Conservation (phyloP, 495 filamentous ascomycete genomes). For the Geoglossum glabrum region DNA sequence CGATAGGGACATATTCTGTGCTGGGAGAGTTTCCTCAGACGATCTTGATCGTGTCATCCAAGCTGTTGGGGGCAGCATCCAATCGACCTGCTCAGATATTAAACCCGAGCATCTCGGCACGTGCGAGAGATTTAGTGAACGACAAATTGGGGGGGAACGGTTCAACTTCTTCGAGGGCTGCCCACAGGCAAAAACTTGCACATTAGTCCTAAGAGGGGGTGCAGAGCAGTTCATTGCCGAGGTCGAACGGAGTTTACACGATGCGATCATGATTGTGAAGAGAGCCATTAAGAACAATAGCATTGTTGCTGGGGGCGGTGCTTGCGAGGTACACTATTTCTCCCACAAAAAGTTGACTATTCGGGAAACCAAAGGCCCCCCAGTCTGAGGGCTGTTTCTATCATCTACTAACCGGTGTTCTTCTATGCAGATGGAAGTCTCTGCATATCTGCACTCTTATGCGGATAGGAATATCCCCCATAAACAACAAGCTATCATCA, state of each 20-base stretch:
- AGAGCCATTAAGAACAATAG: slow-evolving; percentile 80
- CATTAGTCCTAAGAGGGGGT: slow-evolving; percentile 80
- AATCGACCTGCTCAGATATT: slow-evolving; percentile 95
- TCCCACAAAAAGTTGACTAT: neutral
- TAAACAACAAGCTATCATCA: slow-evolving; percentile 95
- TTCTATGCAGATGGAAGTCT: slow-evolving; percentile 58
- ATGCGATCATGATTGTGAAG: slow-evolving; percentile 99
- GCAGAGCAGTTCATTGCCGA: slow-evolving; percentile 99
- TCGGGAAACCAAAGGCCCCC: neutral
- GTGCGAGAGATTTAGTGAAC: slow-evolving; percentile 80
- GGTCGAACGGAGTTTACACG: slow-evolving; percentile 89
- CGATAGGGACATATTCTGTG: slow-evolving; percentile 96
- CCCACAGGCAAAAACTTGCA: slow-evolving; percentile 89
- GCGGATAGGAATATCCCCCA: slow-evolving; percentile 80
- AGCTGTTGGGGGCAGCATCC: slow-evolving; percentile 77
- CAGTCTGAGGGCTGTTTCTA: neutral
- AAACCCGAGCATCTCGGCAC: slow-evolving; percentile 73
- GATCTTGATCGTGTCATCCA: slow-evolving; percentile 93
- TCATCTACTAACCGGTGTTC: neutral
- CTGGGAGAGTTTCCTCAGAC: slow-evolving; percentile 76
- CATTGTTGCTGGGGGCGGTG: slow-evolving; percentile 90
- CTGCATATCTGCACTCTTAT: slow-evolving; percentile 72
- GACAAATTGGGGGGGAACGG: slow-evolving; percentile 89
- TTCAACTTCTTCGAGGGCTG: slow-evolving; percentile 98
- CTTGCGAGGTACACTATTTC: slow-evolving; percentile 34